phyloP scores from a whole-genome alignment of 2,329 filamentous ascomycete species.

The Colletotrichum coccodes region DNA sequence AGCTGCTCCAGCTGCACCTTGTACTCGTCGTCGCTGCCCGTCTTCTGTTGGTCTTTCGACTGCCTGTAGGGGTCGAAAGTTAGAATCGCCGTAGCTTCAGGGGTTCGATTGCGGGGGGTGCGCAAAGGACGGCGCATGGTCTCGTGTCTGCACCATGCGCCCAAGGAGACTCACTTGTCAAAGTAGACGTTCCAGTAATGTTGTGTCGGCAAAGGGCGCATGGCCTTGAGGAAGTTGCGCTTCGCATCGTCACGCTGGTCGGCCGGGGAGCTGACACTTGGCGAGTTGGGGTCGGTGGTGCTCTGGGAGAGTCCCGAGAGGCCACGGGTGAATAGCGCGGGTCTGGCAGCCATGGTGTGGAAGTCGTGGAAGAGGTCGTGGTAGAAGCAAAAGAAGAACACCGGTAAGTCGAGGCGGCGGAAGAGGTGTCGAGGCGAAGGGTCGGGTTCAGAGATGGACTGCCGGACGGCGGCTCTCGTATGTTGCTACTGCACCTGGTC shows the following conservation, averaged over 20 bases:
- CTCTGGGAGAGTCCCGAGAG: conserved; percentile 71
- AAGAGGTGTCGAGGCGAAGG: conserved; percentile 14
- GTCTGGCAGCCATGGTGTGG: conserved; percentile 64
- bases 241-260: conserved; percentile 81
- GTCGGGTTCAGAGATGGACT: conserved; percentile 6
- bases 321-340: conserved; percentile 69
- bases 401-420: neutral
- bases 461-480: conserved; percentile 13
- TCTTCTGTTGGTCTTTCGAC: conserved; percentile 53
- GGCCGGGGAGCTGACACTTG: conserved; percentile 73
- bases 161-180: conserved; percentile 57
- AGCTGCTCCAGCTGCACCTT: conserved; percentile 69
- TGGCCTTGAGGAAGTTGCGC: conserved; percentile 82
- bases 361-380: neutral
- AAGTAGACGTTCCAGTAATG: conserved; percentile 83
- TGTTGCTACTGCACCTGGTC: conserved; percentile 15
- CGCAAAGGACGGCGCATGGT: neutral
- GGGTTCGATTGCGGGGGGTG: neutral
- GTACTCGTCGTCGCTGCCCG: conserved; percentile 55
- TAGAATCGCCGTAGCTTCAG: neutral
- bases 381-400: neutral
- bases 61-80: conserved; percentile 43
- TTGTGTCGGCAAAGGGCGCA: conserved; percentile 79
- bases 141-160: neutral
- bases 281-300: conserved; percentile 64